Conservation (phyloP, 352 stramenopile genomes). For the Pythium guiyangense region DNA sequence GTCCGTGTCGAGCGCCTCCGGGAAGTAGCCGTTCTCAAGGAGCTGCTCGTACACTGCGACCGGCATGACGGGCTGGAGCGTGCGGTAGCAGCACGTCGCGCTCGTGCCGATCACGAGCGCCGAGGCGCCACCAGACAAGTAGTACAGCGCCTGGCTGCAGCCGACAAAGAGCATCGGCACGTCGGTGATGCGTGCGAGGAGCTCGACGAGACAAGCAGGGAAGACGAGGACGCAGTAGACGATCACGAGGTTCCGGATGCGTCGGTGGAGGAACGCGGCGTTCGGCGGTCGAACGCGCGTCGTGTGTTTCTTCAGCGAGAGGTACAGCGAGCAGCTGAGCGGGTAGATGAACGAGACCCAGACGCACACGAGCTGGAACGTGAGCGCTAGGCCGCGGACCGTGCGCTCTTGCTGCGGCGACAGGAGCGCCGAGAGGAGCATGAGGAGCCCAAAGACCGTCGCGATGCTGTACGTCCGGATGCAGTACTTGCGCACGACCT, state of each 20-base stretch:
- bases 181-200: constrained; percentile 23
- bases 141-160: constrained; percentile 49
- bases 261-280: constrained; percentile 45
- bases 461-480: constrained; percentile 30
- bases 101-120: constrained; percentile 60
- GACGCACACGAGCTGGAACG: constrained; percentile 38
- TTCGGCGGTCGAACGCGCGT: constrained; percentile 36
- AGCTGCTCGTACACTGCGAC: constrained; percentile 56
- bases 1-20: constrained; percentile 27
- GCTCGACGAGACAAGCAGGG: constrained; percentile 45
- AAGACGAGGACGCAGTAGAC: constrained; percentile 70
- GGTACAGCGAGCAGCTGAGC: constrained; percentile 36
- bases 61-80: constrained; percentile 56
- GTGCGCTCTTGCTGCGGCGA: constrained; percentile 20
- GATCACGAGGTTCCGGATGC: constrained; percentile 62
- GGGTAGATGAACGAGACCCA: constrained; percentile 60
- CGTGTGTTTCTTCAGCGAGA: constrained; percentile 43
- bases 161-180: constrained; percentile 41
- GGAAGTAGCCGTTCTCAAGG: constrained; percentile 55
- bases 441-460: constrained; percentile 30
- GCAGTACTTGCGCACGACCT: constrained; percentile 50
- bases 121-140: constrained; percentile 51
- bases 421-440: constrained; percentile 33
- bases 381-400: constrained; percentile 33
- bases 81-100: constrained; percentile 58